A percentile compares a stretch with the other conserved stretches of the same genome.
phyloP scores from a whole-genome alignment of 352 stramenopile species.

The Phytophthora fragariae region DNA sequence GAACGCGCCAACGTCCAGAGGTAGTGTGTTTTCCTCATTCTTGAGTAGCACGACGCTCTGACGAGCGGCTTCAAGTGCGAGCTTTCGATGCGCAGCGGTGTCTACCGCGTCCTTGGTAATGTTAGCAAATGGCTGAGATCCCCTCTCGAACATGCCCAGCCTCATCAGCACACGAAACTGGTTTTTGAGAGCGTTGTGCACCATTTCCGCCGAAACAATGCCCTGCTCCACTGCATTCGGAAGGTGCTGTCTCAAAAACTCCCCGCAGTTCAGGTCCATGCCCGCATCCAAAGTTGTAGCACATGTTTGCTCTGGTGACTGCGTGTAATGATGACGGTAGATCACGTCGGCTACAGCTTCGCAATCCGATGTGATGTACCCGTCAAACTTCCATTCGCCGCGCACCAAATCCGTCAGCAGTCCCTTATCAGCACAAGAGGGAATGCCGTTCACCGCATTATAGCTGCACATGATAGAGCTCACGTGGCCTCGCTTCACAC shows the following conservation, averaged over 20 bases:
- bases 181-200: slow-evolving; percentile 77
- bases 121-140: slow-evolving; percentile 62
- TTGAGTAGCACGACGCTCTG: slow-evolving; percentile 92
- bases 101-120: slow-evolving; percentile 64
- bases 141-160: slow-evolving; percentile 91
- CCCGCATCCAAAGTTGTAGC: slow-evolving; percentile 68
- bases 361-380: slow-evolving; percentile 94
- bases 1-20: slow-evolving; percentile 46
- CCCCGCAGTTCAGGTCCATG: slow-evolving; percentile 89
- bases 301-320: slow-evolving; percentile 64
- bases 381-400: slow-evolving; percentile 89
- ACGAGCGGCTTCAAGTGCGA: slow-evolving; percentile 69
- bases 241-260: slow-evolving; percentile 74
- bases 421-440: slow-evolving; percentile 87
- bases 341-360: slow-evolving; percentile 86
- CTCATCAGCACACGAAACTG: slow-evolving; percentile 90
- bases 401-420: slow-evolving; percentile 85
- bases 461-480: slow-evolving; percentile 96
- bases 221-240: slow-evolving; percentile 70
- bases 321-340: slow-evolving; percentile 81
- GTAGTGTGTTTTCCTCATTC: slow-evolving; percentile 77
- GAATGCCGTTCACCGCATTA: slow-evolving; percentile 94
- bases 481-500: slow-evolving; percentile 77
- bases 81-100: slow-evolving; percentile 52
- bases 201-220: slow-evolving; percentile 56